These are phyloP conservation scores for Suhomyces panamericanus DNA, from an alignment of 1,139 yeast genomes.

Conservation along the genomic window DNA sequence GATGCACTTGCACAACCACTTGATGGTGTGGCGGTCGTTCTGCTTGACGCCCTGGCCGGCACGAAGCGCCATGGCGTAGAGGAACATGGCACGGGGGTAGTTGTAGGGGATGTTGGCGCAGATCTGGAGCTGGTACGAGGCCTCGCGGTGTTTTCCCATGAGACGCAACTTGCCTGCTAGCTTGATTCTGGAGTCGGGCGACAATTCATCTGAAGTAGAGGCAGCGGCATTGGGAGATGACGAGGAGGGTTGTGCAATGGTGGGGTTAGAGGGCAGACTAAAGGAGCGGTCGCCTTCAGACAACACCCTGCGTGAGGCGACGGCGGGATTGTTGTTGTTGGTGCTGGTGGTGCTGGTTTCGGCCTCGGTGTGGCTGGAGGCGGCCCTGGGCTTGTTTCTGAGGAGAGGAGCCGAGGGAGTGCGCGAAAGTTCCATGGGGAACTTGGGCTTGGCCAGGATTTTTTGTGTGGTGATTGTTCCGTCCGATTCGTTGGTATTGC, in stretches of 20 bases:
- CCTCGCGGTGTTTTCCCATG: conserved; percentile 63
- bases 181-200: conserved; percentile 48
- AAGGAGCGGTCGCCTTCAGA: conserved; percentile 11
- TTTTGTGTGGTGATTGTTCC: background rate
- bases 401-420: conserved; percentile 20
- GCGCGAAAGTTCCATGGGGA: conserved; percentile 11
- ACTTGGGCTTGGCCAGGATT: background rate
- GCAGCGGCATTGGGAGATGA: background rate
- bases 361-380: no score
- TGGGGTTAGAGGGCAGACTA: background rate
- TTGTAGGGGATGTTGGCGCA: conserved; percentile 61
- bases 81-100: conserved; percentile 61
- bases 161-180: conserved; percentile 56
- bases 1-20: conserved; percentile 56
- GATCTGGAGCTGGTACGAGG: conserved; percentile 65
- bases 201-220: conserved; percentile 16
- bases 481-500: background rate
- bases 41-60: conserved; percentile 71
- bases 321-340: background rate
- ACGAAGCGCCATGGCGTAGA: conserved; percentile 69
- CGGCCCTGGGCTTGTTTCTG: conserved; percentile 1
- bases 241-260: background rate
- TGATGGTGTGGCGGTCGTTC: conserved; percentile 56
- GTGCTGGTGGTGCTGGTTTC: conserved; percentile 4
- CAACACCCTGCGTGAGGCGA: conserved; percentile 7